These are phyloP conservation scores for Skeletonema grethae DNA, from an alignment of 108 stramenopile genomes.

Conservation along the genomic window DNA sequence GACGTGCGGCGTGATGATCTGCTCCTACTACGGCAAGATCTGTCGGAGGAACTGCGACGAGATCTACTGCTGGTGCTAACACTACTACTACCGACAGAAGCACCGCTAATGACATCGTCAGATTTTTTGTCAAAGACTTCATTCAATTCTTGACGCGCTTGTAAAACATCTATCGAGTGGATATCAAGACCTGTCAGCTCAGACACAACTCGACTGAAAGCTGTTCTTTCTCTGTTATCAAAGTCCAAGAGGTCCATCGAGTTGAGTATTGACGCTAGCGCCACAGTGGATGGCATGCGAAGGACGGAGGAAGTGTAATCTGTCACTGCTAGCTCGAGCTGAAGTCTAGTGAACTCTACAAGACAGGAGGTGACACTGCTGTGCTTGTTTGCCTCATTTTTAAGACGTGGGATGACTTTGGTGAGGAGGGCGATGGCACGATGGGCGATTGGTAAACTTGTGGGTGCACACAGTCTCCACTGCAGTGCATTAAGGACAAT, in stretches of 20 bases:
- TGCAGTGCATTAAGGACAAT: slow-evolving; percentile 16
- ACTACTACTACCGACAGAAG: neutral
- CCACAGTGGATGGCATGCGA: slow-evolving; percentile 33
- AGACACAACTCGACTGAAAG: slow-evolving; percentile 9
- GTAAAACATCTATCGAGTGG: neutral
- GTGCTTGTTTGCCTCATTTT: neutral
- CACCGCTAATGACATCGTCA: slow-evolving; percentile 8
- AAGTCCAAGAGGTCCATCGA: slow-evolving; percentile 63
- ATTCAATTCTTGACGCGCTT: slow-evolving; percentile 10
- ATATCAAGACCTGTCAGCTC: neutral
- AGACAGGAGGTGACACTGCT: neutral
- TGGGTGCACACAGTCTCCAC: slow-evolving; percentile 34
- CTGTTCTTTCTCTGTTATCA: slow-evolving; percentile 9
- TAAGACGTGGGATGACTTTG: slow-evolving; percentile 11
- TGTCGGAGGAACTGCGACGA: neutral
- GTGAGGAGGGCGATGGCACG: slow-evolving; percentile 27
- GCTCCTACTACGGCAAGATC: neutral
- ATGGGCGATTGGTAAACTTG: slow-evolving; percentile 11
- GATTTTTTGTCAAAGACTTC: slow-evolving; percentile 35
- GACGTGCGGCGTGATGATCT: neutral
- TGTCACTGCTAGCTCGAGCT: slow-evolving; percentile 25
- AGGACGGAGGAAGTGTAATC: slow-evolving; percentile 24
- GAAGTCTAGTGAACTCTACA: slow-evolving; percentile 30
- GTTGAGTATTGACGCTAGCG: slow-evolving; percentile 71
- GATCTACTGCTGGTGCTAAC: too few relatives aligned